Evolutionary conservation across 176 grass and related monocot species (phyloP).

Genomic region (Rhynchospora tenuis): DNA sequence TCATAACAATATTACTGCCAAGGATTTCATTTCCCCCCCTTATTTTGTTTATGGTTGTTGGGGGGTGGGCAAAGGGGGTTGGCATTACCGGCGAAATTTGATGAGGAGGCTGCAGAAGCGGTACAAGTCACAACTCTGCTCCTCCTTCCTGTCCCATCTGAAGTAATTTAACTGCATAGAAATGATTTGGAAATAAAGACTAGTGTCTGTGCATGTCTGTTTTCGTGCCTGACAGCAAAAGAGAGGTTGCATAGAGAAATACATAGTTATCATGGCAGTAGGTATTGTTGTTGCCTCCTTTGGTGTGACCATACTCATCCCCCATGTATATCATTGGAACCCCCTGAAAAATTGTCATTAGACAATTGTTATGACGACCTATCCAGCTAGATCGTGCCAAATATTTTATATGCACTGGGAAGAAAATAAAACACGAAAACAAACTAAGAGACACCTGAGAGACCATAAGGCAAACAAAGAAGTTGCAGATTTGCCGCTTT

Average conservation of each 20-base stretch:
- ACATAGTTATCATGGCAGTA: slow-evolving; percentile 95
- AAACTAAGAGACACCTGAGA: slow-evolving; percentile 67
- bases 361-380: background rate
- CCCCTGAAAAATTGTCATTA: slow-evolving; percentile 41
- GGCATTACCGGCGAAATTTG: slow-evolving; percentile 68
- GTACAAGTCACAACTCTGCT: slow-evolving; percentile 55
- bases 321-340: slow-evolving; percentile 99
- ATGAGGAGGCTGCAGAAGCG: slow-evolving; percentile 63
- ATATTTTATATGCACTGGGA: background rate
- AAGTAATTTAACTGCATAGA: slow-evolving; percentile 83
- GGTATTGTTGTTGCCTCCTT: slow-evolving; percentile 97
- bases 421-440: slow-evolving; percentile 1
- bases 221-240: background rate
- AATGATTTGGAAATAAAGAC: background rate
- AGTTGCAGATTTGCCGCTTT: slow-evolving; percentile 91
- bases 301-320: slow-evolving; percentile 93
- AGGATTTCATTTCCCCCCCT: background rate
- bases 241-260: background rate
- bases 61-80: background rate
- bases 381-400: background rate
- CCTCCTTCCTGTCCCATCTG: slow-evolving; percentile 76
- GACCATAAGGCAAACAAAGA: slow-evolving; percentile 89
- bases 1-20: background rate
- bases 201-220: background rate
- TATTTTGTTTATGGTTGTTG: background rate